These are phyloP conservation scores for Xylaria cubensis DNA, from an alignment of 495 filamentous ascomycete species.

Conservation along the genomic window DNA sequence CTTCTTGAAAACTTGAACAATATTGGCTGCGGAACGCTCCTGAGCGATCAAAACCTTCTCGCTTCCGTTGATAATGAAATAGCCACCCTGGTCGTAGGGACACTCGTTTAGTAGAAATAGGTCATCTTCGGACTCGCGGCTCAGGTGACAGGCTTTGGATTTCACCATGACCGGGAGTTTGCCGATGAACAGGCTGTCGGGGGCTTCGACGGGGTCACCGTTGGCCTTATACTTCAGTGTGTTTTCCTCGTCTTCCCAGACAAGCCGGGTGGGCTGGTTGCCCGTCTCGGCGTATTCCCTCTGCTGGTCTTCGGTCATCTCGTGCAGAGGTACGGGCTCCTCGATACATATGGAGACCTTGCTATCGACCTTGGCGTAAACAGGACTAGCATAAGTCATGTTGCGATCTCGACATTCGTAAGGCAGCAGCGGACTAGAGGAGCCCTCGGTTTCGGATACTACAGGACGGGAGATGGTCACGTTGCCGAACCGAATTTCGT, in stretches of 20 bases:
- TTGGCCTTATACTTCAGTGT: slow-evolving; percentile 47
- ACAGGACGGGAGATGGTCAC: slow-evolving; percentile 83
- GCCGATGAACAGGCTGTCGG: slow-evolving; percentile 75
- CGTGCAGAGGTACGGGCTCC: slow-evolving; percentile 64
- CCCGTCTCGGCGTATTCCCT: slow-evolving; percentile 54
- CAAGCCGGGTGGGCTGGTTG: slow-evolving; percentile 57
- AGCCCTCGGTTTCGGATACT: slow-evolving; percentile 90
- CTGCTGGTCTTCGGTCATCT: slow-evolving; percentile 67
- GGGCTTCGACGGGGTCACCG: slow-evolving; percentile 51
- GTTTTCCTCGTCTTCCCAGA: slow-evolving; percentile 64
- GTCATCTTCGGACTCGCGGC: slow-evolving; percentile 76
- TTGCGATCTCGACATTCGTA: slow-evolving; percentile 95
- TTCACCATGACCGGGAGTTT: slow-evolving; percentile 98
- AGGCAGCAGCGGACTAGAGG: slow-evolving; percentile 78
- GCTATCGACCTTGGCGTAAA: slow-evolving; percentile 85
- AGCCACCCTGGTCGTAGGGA: slow-evolving; percentile 96
- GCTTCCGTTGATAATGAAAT: slow-evolving; percentile 99
- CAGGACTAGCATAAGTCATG: slow-evolving; percentile 89
- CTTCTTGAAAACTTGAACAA: slow-evolving; percentile 99
- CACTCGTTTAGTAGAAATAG: slow-evolving; percentile 92
- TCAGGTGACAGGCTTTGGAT: slow-evolving; percentile 88
- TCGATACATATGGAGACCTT: slow-evolving; percentile 82
- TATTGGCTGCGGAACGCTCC: slow-evolving; percentile 96
- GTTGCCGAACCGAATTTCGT: slow-evolving; percentile 90
- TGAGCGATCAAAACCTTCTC: slow-evolving; percentile 99